Evolutionary conservation across 441 rosid species (phyloP).

Genomic region (Eutrema salsugineum): DNA sequence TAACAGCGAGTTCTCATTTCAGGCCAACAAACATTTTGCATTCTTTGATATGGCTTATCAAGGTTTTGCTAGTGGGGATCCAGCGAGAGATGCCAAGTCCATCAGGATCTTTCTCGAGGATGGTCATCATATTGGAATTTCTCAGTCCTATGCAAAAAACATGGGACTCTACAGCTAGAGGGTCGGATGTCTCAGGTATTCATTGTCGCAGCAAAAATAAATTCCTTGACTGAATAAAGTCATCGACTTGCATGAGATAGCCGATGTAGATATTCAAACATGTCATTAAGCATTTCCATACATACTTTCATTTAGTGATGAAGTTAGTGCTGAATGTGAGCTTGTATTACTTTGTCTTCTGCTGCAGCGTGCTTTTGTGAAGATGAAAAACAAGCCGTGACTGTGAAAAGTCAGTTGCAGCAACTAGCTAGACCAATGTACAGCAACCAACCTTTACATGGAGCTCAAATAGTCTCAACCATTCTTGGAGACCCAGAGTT

Average conservation of each 20-base stretch:
- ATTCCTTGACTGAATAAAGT: not conserved
- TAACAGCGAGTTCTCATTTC: slow-evolving; percentile 27
- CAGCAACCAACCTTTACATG: slow-evolving; percentile 95
- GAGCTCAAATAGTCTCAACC: slow-evolving; percentile 78
- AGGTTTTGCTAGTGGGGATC: slow-evolving; percentile 99
- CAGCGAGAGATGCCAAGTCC: slow-evolving; percentile 89
- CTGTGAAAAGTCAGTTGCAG: slow-evolving; percentile 94
- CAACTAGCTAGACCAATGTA: slow-evolving; percentile 97
- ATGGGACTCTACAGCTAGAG: slow-evolving; percentile 99
- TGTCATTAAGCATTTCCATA: not conserved
- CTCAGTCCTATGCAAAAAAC: slow-evolving; percentile 96
- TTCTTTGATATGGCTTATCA: slow-evolving; percentile 99
- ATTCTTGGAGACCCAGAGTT: slow-evolving; percentile 76
- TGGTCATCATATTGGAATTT: slow-evolving; percentile 84
- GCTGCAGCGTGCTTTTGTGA: slow-evolving; percentile 81
- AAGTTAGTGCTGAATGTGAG: not conserved
- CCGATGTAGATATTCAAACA: not conserved
- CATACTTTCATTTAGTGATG: not conserved
- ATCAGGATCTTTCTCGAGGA: slow-evolving; percentile 92
- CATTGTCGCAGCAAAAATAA: not conserved
- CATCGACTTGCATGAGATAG: not conserved
- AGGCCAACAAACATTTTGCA: slow-evolving; percentile 84
- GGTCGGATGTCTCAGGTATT: slow-evolving; percentile 94
- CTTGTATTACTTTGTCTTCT: not conserved
- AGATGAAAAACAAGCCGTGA: slow-evolving; percentile 74